Evolutionary conservation across 2,329 filamentous ascomycete genomes (phyloP).

Genomic region (Ceratocystis cacaofunesta): DNA sequence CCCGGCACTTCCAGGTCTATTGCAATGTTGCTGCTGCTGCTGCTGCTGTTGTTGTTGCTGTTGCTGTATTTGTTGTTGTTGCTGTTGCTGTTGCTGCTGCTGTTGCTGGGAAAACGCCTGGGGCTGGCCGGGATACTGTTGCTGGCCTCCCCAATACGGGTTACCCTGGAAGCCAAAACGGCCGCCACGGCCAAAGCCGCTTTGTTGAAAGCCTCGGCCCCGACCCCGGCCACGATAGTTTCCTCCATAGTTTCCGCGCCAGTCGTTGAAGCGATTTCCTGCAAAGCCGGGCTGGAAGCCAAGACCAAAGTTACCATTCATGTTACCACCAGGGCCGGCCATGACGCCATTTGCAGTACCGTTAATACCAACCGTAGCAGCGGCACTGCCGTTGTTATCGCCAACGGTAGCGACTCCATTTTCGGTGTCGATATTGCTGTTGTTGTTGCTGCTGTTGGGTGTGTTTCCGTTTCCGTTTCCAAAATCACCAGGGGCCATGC

Average conservation of each 20-base stretch:
- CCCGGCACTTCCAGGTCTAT: not conserved
- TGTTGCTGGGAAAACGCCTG: constrained; percentile 23
- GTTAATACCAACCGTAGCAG: constrained; percentile 14
- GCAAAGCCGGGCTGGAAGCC: constrained; percentile 9
- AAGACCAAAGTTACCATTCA: constrained; percentile 6
- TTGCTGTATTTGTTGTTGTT: constrained; percentile 17
- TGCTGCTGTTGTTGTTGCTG: constrained; percentile 13
- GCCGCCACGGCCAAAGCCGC: constrained; percentile 16
- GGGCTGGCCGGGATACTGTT: constrained; percentile 21
- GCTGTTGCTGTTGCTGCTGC: constrained; percentile 13
- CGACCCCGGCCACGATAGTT: constrained; percentile 14
- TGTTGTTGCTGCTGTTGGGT: constrained; percentile 36
- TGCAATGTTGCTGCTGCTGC: constrained; percentile 8
- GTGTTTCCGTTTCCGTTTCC: constrained; percentile 42
- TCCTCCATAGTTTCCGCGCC: constrained; percentile 13
- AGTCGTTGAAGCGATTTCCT: constrained; percentile 16
- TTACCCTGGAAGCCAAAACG: constrained; percentile 21
- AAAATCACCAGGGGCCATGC: constrained; percentile 69
- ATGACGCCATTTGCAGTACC: not conserved
- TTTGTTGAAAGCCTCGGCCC: constrained; percentile 14
- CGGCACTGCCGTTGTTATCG: constrained; percentile 23
- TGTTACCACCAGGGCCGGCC: not conserved
- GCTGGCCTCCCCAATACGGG: constrained; percentile 19
- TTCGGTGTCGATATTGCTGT: constrained; percentile 26
- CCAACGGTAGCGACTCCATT: constrained; percentile 4